Evolutionary conservation across 1,284 basidiomycete genomes (phyloP), one percentile per base, ranked within the genome.

Genomic region (Polyporus tsugae): DNA sequence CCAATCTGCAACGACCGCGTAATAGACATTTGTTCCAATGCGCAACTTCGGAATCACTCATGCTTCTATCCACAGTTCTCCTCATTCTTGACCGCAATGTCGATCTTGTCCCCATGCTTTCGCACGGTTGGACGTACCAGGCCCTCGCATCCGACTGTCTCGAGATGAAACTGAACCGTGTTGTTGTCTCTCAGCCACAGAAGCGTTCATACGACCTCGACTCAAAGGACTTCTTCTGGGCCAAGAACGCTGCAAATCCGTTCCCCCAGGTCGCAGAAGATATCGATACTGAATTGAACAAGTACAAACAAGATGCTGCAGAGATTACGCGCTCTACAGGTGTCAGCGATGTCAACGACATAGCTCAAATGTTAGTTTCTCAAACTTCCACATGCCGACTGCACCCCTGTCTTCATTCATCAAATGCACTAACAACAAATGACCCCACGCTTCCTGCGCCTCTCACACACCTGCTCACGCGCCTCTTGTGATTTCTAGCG

Each of bases 111-210:
- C 95, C 98, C 4, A 96, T 98, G 87, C 82, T 99, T 17, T 94
- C 95, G 1, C 98, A 99, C 78, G 97, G 96, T 1, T 99, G 98
- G 98, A 99, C 98, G 38, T 99, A 99, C 77, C 98, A 99, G 82
- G 96, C 98, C 0, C 89, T 99, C 25, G 95, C 99, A 0, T 97
- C 97, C 60, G 98, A 99, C 78, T 99, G 98, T 70, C 89, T 99
- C 38, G 95, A 98, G 67, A 96, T 99, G 86, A 97, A 96, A 80
- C 87, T 99, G 19, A 99, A 99, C 80, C 91, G 97, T 13, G 97
- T 99, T 19, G 91, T 95, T 0, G 91, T 99, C 29, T 75, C 80
- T 46, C 84, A 81, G 70, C 86, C 92, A 22, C 89, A 91, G 78
- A 97, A 96, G 78, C 93, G 93, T 72, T 91, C 94, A 0, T 99